Evolutionary conservation across 805 yeast species (phyloP).

Genomic region (Starmerella potacharoeniae): DNA sequence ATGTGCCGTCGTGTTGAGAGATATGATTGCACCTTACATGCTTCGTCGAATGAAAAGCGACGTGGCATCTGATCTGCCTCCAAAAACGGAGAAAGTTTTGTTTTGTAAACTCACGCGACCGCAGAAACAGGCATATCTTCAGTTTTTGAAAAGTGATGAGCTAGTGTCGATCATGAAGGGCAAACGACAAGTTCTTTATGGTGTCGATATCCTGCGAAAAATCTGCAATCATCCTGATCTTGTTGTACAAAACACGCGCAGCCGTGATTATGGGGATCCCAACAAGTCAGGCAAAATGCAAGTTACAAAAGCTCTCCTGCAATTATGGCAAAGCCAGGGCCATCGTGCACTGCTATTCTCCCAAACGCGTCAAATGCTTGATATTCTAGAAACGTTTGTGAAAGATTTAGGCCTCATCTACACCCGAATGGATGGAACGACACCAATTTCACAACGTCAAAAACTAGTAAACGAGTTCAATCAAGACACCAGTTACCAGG

Average conservation of each 20-base stretch:
- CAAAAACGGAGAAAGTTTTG: constrained; percentile 85
- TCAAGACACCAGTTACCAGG: constrained; percentile 40
- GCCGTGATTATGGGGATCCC: constrained; percentile 35
- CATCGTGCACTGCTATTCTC: constrained; percentile 79
- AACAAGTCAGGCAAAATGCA: constrained; percentile 76
- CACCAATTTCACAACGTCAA: constrained; percentile 69
- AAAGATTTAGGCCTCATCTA: constrained; percentile 36
- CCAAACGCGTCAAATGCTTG: constrained; percentile 89
- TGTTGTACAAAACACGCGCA: constrained; percentile 37
- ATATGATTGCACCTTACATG: constrained; percentile 79
- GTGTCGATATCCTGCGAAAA: constrained; percentile 80
- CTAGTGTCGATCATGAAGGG: constrained; percentile 61
- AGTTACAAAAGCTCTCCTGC: constrained; percentile 63
- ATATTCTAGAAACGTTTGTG: constrained; percentile 65
- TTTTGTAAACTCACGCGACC: constrained; percentile 74
- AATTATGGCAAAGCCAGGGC: constrained; percentile 63
- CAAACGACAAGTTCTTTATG: constrained; percentile 68
- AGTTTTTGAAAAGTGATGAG: constrained; percentile 67
- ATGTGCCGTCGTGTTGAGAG: constrained; percentile 84
- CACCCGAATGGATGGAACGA: constrained; percentile 89
- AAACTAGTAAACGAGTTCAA: constrained; percentile 72
- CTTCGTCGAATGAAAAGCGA: constrained; percentile 80
- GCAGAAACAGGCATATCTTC: constrained; percentile 64
- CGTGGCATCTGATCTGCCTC: constrained; percentile 89
- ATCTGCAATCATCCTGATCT: constrained; percentile 96